A percentile compares a stretch with the other conserved stretches of the same genome.
Conservation (phyloP, 305 asterid species). For the Solanum chacoense region DNA sequence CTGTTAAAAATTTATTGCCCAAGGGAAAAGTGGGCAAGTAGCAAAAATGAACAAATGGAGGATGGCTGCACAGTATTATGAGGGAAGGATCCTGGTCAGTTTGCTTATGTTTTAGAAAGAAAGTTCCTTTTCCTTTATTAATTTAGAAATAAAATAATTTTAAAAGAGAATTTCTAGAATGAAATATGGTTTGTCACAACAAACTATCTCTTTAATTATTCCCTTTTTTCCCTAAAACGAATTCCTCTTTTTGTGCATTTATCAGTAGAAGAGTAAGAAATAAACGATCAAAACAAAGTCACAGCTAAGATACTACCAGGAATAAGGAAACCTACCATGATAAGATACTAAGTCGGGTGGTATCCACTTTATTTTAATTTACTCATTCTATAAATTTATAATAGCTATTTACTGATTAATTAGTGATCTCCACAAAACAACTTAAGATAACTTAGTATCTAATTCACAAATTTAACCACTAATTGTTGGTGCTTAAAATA, state of each 20-base stretch:
- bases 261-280: neutral
- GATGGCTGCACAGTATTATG: neutral
- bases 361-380: neutral
- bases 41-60: neutral
- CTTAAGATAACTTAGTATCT: neutral
- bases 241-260: neutral
- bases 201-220: neutral
- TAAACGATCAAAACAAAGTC: neutral
- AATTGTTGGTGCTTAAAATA: neutral
- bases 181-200: neutral
- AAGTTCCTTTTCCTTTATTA: neutral
- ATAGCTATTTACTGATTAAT: neutral
- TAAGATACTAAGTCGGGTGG: neutral
- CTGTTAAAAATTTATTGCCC: neutral
- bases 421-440: neutral
- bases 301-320: neutral
- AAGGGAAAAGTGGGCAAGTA: neutral
- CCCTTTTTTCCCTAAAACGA: neutral
- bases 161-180: neutral
- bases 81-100: neutral
- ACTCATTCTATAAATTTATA: neutral
- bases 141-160: neutral
- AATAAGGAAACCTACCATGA: neutral
- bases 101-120: neutral
- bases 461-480: neutral